A percentile compares a stretch with the other conserved stretches of the same genome.
These are phyloP conservation scores for Pichia cactophila DNA, from an alignment of 1,139 yeast species.

Conservation along the genomic window DNA sequence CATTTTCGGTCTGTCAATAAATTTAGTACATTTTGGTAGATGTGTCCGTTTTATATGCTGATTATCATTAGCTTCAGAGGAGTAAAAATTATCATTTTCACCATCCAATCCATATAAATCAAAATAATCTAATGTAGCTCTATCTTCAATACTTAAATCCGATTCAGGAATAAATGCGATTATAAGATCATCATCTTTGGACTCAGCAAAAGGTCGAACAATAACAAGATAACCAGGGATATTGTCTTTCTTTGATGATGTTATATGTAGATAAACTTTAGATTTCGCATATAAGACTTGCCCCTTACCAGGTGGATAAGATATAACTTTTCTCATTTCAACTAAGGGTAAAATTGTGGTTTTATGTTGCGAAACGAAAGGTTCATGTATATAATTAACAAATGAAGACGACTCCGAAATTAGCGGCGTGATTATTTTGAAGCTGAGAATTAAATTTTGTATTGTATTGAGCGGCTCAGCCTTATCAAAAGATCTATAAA, in stretches of 20 bases:
- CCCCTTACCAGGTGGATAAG: slow-evolving; percentile 27
- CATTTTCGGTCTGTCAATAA: slow-evolving; percentile 45
- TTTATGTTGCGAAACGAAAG: too few relatives aligned
- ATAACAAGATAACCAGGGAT: slow-evolving; percentile 68
- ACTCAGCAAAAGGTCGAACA: slow-evolving; percentile 43
- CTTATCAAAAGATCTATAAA: too few relatives aligned
- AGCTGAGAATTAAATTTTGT: too few relatives aligned
- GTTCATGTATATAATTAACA: too few relatives aligned
- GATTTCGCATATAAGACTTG: slow-evolving; percentile 49
- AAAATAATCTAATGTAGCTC: slow-evolving; percentile 21
- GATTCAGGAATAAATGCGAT: slow-evolving; percentile 74
- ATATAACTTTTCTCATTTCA: background rate
- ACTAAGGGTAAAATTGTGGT: too few relatives aligned
- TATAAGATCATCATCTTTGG: slow-evolving; percentile 49
- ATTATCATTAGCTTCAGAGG: slow-evolving; percentile 3
- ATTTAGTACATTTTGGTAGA: slow-evolving; percentile 17
- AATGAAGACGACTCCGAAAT: background rate
- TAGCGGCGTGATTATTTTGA: background rate
- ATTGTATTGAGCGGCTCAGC: too few relatives aligned
- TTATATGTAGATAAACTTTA: slow-evolving; percentile 77
- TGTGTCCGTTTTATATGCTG: slow-evolving; percentile 1
- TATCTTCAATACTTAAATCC: slow-evolving; percentile 30
- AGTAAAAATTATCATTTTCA: slow-evolving; percentile 20
- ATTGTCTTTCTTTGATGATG: slow-evolving; percentile 65
- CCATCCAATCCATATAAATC: slow-evolving; percentile 29